A percentile compares a stretch with the other conserved stretches of the same genome.
Evolutionary conservation across 805 yeast genomes (phyloP).

Genomic region (Cyberlindnera mississippiensis): DNA sequence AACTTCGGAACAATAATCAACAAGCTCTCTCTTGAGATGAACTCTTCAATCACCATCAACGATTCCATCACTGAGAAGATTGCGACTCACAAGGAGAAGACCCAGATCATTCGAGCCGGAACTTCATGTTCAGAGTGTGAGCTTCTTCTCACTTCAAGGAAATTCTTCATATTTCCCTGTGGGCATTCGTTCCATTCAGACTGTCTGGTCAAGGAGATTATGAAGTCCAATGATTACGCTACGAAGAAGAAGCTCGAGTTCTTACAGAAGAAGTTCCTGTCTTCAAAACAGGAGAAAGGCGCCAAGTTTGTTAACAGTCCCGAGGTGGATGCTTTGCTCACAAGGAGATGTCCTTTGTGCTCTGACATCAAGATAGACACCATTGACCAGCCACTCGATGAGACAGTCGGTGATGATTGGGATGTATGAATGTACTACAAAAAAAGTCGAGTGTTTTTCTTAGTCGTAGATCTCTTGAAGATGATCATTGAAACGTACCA

Average conservation of each 20-base stretch:
- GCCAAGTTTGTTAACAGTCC: constrained; percentile 27
- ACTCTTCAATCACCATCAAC: constrained; percentile 59
- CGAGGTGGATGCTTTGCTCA: constrained; percentile 57
- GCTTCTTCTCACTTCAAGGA: constrained; percentile 65
- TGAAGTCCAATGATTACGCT: constrained; percentile 62
- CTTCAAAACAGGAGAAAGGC: constrained; percentile 25
- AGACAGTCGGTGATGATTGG: constrained; percentile 47
- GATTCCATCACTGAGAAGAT: constrained; percentile 61
- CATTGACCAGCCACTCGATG: constrained; percentile 60
- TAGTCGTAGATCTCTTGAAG: too few relatives aligned
- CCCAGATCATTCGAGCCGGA: constrained; percentile 73
- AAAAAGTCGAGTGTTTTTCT: too few relatives aligned
- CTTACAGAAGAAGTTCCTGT: constrained; percentile 35
- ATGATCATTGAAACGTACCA: too few relatives aligned
- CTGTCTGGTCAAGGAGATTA: constrained; percentile 64
- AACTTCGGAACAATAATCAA: constrained; percentile 63
- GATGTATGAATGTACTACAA: too few relatives aligned
- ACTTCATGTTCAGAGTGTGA: constrained; percentile 74
- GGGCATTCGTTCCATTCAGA: constrained; percentile 87
- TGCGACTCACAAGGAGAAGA: constrained; percentile 45
- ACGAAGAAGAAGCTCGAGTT: constrained; percentile 59
- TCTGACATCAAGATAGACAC: constrained; percentile 67
- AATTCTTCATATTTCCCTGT: constrained; percentile 83
- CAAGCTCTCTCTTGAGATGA: constrained; percentile 69
- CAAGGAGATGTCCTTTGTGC: constrained; percentile 70